A percentile compares a stretch with the other conserved stretches of the same genome.
Conservation (phyloP, 148 eudicot genomes). For the Diospyros lotus region DNA sequence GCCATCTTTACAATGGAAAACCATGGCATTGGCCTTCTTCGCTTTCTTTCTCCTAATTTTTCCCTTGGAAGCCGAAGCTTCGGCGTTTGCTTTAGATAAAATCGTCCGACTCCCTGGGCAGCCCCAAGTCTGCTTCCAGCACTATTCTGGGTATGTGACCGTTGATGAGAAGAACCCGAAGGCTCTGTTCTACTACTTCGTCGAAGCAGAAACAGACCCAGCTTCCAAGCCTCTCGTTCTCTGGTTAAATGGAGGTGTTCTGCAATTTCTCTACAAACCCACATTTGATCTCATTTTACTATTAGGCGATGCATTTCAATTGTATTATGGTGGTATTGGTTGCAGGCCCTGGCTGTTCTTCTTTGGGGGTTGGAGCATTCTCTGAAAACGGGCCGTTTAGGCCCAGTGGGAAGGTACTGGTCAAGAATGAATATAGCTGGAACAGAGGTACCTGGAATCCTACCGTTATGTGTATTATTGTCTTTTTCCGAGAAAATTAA, state of each 20-base stretch:
- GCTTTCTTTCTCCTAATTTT: background rate
- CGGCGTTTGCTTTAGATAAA: slow-evolving; percentile 12
- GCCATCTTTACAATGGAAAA: slow-evolving; percentile 20
- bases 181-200: slow-evolving; percentile 27
- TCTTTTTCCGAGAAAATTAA: too few species aligned
- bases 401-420: slow-evolving; percentile 24
- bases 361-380: slow-evolving; percentile 29
- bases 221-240: slow-evolving; percentile 28
- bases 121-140: slow-evolving; percentile 21
- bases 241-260: slow-evolving; percentile 28
- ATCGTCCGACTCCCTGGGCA: slow-evolving; percentile 22
- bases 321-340: background rate
- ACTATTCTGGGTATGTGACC: slow-evolving; percentile 24
- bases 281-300: background rate
- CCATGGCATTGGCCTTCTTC: slow-evolving; percentile 9
- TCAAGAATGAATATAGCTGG: slow-evolving; percentile 27
- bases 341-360: slow-evolving; percentile 32
- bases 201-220: slow-evolving; percentile 24
- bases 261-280: background rate
- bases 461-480: too few species aligned
- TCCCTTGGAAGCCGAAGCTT: slow-evolving; percentile 1
- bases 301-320: too few species aligned
- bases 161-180: slow-evolving; percentile 23
- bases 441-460: slow-evolving; percentile 16
- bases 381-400: slow-evolving; percentile 29